Base-by-base conservation (phyloP, 2,329 filamentous ascomycete species). In the Scopulariopsis brevicaulis region DNA sequence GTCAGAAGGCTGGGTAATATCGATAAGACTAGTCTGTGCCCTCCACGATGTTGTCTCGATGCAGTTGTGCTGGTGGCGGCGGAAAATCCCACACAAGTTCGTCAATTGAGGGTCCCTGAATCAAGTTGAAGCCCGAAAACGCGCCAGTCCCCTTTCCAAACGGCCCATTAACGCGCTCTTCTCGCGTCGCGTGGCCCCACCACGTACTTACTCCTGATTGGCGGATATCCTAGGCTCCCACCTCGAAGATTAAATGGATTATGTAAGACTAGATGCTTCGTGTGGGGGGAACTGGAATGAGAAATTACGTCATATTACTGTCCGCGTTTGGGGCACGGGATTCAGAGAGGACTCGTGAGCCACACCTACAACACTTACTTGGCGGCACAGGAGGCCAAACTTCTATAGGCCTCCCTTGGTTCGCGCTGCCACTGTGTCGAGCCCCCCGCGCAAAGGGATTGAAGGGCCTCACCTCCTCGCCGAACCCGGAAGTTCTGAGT, bases 141-240 rank as follows among this genome's bases (percentile, higher is more conserved):
- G 46, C 46, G 46, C 46, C 46, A 50, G 46, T n/a, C 22, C n/a
- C 20, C 43, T 24, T 40, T 35, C 55, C 25, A 24, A 24, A 8
- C 3, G 12, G 46, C 18, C 46, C 46, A 50, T 50, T 50, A 50
- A 57, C 55, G 55, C 55, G 55, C 24, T 40, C 55, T 40, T 52
- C 43, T 57, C 55, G 55, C 52, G 55, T 57, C 55, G 48, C 46
- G 55, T 53, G 46, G 22, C 14, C 46, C 46, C 46, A 50, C 20
- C 12, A 14, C 24, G 20, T 11, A 5, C 11, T 22, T 14, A 1
- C n/a, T 6, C 24, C n/a, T 22, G 6, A 50, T 50, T 50, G 46
- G 46, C 20, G 3, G 12, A 6, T 4, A 3, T 2, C n/a, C 46
- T 11, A 22, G 12, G 46, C 46, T 24, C 20, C 22, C 20, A 12